Conservation (phyloP, 768 basidiomycete species). For the Podaxis carcinomalis region DNA sequence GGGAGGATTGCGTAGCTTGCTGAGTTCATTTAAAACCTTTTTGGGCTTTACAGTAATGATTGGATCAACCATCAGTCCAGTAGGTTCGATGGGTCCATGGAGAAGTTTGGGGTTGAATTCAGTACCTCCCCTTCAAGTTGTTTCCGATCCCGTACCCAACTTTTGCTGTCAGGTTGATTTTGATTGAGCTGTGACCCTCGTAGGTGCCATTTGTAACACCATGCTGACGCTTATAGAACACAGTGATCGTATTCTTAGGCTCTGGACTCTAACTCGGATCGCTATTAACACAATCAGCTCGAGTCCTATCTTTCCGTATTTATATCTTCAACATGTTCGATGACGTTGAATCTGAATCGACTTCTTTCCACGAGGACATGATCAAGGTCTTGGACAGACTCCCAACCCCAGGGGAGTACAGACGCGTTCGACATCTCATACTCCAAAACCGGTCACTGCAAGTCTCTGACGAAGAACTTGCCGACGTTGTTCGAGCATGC, state of each 20-base stretch:
- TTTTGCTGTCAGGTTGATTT: neutral
- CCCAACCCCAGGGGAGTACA: constrained; percentile 55
- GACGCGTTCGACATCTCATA: constrained; percentile 55
- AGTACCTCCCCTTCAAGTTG: neutral
- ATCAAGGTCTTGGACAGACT: constrained; percentile 57
- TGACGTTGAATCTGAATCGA: constrained; percentile 24
- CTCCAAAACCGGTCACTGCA: constrained; percentile 34
- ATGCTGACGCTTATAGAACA: neutral
- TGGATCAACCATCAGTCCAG: constrained; percentile 8
- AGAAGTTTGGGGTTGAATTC: neutral
- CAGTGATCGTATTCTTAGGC: neutral
- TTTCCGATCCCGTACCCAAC: neutral
- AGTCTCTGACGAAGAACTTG: constrained; percentile 59
- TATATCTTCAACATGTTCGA: constrained; percentile 17
- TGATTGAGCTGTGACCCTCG: neutral
- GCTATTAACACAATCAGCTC: neutral
- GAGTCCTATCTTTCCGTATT: neutral
- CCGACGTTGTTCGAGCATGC: constrained; percentile 49
- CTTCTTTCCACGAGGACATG: constrained; percentile 49
- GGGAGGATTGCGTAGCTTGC: constrained; percentile 14
- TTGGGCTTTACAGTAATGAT: neutral
- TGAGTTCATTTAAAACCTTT: neutral
- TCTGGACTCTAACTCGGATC: neutral
- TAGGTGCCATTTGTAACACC: neutral
- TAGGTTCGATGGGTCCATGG: too few relatives aligned